Conservation (phyloP, 306 rosid genomes). For the Rosa chinensis region DNA sequence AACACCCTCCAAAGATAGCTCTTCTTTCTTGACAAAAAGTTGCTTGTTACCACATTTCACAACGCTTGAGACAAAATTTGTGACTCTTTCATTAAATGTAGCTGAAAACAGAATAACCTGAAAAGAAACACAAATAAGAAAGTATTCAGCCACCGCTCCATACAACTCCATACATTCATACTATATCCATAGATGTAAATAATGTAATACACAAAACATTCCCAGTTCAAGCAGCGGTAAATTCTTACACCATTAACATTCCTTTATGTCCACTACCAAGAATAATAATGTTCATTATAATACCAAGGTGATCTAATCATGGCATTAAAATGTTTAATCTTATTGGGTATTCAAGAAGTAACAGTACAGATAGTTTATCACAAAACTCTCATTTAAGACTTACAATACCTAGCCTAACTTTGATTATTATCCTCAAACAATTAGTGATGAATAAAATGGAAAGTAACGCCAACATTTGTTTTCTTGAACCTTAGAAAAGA, state of each 20-base stretch:
- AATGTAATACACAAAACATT: neutral
- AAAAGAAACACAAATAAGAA: neutral
- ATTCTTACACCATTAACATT: neutral
- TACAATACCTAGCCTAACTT: neutral
- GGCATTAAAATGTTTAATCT: neutral
- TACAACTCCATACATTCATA: neutral
- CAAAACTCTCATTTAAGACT: neutral
- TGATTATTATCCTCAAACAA: neutral
- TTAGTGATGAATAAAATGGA: neutral
- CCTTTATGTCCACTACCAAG: conserved; percentile 2
- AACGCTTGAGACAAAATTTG: conserved; percentile 57
- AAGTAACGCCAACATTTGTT: neutral
- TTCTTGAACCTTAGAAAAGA: neutral
- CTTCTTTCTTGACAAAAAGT: conserved; percentile 84
- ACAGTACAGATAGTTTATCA: neutral
- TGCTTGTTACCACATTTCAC: conserved; percentile 69
- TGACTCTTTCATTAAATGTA: conserved; percentile 78
- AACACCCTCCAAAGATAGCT: conserved; percentile 70
- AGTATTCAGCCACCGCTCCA: neutral
- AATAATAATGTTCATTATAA: neutral
- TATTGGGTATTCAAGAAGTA: neutral
- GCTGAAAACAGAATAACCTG: conserved; percentile 95
- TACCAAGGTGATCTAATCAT: neutral
- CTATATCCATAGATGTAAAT: neutral
- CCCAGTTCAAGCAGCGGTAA: neutral